Conservation (phyloP, 2,329 filamentous ascomycete species). For the Neocucurbitaria cava region DNA sequence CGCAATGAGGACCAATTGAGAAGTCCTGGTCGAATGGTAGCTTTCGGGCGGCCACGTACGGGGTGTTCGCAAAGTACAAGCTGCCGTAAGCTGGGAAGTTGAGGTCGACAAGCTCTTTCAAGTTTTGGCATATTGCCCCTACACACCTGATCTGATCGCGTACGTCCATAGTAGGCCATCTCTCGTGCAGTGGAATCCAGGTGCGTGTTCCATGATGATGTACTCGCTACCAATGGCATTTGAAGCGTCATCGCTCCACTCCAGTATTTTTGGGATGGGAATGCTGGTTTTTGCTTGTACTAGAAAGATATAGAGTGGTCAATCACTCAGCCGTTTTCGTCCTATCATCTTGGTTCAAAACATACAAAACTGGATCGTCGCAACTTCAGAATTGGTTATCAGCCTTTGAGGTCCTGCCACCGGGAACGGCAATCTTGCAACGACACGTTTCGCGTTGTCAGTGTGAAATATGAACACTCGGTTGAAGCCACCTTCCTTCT, state of each 20-base stretch:
- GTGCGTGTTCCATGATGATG: constrained; percentile 49
- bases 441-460: constrained; percentile 46
- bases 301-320: constrained; percentile 24
- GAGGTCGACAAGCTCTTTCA: constrained; percentile 41
- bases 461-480: constrained; percentile 53
- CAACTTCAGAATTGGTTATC: constrained; percentile 54
- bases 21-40: constrained; percentile 25
- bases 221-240: constrained; percentile 48
- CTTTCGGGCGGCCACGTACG: constrained; percentile 15
- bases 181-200: constrained; percentile 41
- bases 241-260: constrained; percentile 50
- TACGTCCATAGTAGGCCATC: constrained; percentile 44
- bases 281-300: constrained; percentile 49
- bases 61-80: constrained; percentile 35
- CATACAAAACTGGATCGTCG: constrained; percentile 54
- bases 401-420: constrained; percentile 48
- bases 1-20: constrained; percentile 43
- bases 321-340: constrained; percentile 10
- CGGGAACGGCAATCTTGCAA: constrained; percentile 53
- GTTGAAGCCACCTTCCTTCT: constrained; percentile 56
- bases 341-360: constrained; percentile 14
- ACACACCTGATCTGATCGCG: constrained; percentile 45
- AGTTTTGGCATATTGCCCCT: constrained; percentile 33
- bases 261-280: constrained; percentile 52
- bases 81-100: constrained; percentile 51